Evolutionary conservation across 225 moss, liverwort and hornwort genomes (phyloP).

Genomic region (Marchantia polymorpha): DNA sequence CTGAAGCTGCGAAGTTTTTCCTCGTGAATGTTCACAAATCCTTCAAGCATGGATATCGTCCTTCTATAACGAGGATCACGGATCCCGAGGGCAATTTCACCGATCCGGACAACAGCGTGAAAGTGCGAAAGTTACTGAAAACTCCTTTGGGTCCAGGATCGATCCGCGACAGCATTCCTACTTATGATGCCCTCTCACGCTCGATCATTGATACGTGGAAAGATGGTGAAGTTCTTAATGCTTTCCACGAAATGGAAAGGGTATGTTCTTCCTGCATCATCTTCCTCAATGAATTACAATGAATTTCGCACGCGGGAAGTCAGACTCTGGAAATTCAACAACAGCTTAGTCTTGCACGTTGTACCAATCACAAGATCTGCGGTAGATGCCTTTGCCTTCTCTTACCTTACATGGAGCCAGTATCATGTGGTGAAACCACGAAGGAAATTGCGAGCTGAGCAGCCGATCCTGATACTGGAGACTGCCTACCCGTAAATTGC

Average conservation of each 20-base stretch:
- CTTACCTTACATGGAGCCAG: no score
- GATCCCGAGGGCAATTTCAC: constrained; percentile 15
- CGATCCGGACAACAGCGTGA: neutral
- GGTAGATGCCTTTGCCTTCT: no score
- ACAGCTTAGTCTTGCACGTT: no score
- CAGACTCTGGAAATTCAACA: no score
- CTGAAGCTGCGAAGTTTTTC: constrained; percentile 9
- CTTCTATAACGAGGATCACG: neutral
- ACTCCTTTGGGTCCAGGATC: constrained; percentile 17
- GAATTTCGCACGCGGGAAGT: neutral
- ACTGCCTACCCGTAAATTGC: no score
- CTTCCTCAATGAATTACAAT: no score
- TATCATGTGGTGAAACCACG: no score
- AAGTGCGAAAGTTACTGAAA: constrained; percentile 14
- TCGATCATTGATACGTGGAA: constrained; percentile 20
- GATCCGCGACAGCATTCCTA: constrained; percentile 6
- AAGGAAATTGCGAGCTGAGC: no score
- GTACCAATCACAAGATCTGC: no score
- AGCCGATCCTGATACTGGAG: no score
- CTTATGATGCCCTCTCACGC: neutral
- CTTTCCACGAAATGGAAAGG: constrained; percentile 5
- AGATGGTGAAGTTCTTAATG: constrained; percentile 16
- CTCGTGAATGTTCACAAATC: constrained; percentile 19
- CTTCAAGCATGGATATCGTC: constrained; percentile 21
- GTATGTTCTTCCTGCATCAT: neutral